Evolutionary conservation across 495 filamentous ascomycete genomes (phyloP).

Genomic region (Cetradonia linearis): DNA sequence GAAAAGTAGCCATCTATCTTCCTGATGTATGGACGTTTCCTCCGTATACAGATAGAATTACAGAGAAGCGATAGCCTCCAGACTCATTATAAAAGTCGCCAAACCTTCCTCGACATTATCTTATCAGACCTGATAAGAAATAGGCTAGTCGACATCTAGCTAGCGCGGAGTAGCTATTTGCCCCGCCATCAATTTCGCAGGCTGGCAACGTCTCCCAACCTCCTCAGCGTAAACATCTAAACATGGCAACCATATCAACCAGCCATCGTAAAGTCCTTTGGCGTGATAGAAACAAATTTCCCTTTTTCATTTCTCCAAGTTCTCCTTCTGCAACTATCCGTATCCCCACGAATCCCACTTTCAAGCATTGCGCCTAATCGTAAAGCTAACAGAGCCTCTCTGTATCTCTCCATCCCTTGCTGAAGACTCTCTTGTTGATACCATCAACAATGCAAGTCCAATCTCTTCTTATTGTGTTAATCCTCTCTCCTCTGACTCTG

Average conservation of each 20-base stretch:
- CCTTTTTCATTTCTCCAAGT: not conserved
- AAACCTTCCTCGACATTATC: not conserved
- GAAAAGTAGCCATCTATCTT: not conserved
- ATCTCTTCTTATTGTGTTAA: not conserved
- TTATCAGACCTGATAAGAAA: not conserved
- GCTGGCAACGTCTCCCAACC: slow-evolving; percentile 6
- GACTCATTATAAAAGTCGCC: not conserved
- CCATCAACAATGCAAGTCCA: slow-evolving; percentile 3
- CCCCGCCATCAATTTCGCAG: slow-evolving; percentile 6
- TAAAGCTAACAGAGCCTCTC: not conserved
- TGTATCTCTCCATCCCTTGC: not conserved
- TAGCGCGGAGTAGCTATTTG: not conserved
- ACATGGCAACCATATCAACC: slow-evolving; percentile 6
- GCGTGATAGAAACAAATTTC: not conserved
- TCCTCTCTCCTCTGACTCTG: not conserved
- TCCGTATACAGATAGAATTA: not conserved
- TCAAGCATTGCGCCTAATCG: not conserved
- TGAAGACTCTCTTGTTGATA: not conserved
- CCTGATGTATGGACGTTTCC: no score
- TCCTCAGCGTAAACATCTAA: slow-evolving; percentile 11
- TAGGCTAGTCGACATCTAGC: not conserved
- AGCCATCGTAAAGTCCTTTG: slow-evolving; percentile 17
- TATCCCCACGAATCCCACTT: not conserved
- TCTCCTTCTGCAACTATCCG: slow-evolving; percentile 3
- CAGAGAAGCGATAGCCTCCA: not conserved